These are phyloP conservation scores for Holtermannia corniformis DNA, from an alignment of 768 basidiomycete genomes.

Conservation along the genomic window DNA sequence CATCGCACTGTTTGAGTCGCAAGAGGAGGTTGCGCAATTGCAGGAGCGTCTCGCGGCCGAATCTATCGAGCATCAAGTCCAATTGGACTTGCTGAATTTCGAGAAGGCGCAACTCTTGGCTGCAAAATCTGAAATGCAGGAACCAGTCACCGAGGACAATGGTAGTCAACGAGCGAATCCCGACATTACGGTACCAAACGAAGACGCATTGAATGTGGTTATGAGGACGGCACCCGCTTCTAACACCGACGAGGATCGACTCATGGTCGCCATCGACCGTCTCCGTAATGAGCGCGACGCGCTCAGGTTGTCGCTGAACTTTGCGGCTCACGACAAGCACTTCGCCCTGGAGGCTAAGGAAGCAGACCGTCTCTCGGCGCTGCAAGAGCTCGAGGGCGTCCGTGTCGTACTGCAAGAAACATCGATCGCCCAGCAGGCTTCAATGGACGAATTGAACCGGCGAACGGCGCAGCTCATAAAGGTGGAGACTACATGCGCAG, in stretches of 20 bases:
- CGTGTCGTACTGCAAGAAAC: neutral
- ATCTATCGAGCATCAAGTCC: neutral
- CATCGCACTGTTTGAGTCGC: conserved; percentile 21
- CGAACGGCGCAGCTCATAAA: neutral
- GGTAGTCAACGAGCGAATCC: no score
- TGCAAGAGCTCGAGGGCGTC: conserved; percentile 13
- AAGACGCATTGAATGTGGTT: no score
- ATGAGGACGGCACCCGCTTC: no score
- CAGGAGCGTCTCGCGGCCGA: neutral
- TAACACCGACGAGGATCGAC: neutral
- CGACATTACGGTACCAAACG: no score
- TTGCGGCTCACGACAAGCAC: conserved; percentile 31
- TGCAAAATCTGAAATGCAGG: no score
- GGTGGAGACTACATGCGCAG: neutral
- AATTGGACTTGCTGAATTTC: neutral
- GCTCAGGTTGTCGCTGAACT: conserved; percentile 29
- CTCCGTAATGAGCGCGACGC: conserved; percentile 38
- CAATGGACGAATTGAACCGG: neutral
- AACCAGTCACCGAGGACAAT: no score
- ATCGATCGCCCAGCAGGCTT: neutral
- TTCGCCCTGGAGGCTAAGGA: conserved; percentile 27
- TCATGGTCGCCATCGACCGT: conserved; percentile 29
- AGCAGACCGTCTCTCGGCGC: conserved; percentile 18
- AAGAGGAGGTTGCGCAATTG: conserved; percentile 9
- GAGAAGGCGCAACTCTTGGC: no score